A percentile compares a stretch with the other conserved stretches of the same genome.
Evolutionary conservation across 768 basidiomycete species (phyloP).

Genomic region (Auricularia cornea): DNA sequence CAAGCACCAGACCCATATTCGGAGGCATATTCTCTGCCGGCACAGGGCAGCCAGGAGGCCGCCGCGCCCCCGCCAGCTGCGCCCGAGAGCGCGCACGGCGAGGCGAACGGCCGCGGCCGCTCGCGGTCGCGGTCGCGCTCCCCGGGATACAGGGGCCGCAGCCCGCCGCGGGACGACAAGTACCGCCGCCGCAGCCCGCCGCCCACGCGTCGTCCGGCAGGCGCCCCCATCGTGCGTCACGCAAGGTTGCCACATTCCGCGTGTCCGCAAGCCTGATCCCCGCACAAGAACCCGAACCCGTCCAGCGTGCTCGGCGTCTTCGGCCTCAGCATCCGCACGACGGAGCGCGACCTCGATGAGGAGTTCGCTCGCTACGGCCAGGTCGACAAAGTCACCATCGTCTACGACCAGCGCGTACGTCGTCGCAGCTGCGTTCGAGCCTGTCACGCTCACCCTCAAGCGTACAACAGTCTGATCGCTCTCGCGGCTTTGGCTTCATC

Average conservation of each 20-base stretch:
- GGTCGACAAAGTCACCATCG: constrained; percentile 93
- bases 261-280: constrained; percentile 2
- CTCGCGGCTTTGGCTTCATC: constrained; percentile 97
- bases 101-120: constrained; percentile 35
- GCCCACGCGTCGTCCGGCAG: constrained; percentile 51
- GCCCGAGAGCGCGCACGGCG: constrained; percentile 28
- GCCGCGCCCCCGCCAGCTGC: constrained; percentile 31
- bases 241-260: constrained; percentile 1
- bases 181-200: constrained; percentile 49
- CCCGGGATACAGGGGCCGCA: constrained; percentile 53
- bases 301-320: constrained; percentile 93
- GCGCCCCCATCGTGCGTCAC: constrained; percentile 64
- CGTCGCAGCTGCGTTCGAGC: not conserved
- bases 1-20: constrained; percentile 64
- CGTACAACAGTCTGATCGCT: constrained; percentile 70
- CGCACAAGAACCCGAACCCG: constrained; percentile 71
- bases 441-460: constrained; percentile 3
- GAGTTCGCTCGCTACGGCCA: constrained; percentile 84
- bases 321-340: constrained; percentile 91
- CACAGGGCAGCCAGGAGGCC: constrained; percentile 14
- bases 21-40: constrained; percentile 65
- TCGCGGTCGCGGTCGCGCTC: constrained; percentile 74
- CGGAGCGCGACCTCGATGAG: constrained; percentile 89
- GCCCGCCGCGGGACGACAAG: constrained; percentile 14
- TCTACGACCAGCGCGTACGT: constrained; percentile 92